phyloP scores from a whole-genome alignment of 2,329 filamentous ascomycete genomes.

The Coccinonectria pachysandricola region DNA sequence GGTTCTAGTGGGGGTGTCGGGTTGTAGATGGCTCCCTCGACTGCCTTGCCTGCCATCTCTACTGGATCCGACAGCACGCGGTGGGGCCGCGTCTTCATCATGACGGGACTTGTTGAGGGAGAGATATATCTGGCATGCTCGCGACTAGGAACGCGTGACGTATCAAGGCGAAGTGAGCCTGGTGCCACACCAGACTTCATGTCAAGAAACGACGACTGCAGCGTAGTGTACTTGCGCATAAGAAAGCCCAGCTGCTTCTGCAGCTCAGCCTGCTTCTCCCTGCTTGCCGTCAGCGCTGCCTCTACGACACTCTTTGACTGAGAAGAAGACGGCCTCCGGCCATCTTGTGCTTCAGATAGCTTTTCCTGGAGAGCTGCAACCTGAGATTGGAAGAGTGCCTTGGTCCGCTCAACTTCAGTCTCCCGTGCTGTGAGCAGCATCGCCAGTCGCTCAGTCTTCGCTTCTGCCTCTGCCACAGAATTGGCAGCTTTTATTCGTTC shows the following conservation, averaged over 20 bases:
- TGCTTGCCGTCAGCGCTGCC: constrained; percentile 37
- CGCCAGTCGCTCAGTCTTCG: constrained; percentile 46
- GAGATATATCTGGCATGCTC: constrained; percentile 28
- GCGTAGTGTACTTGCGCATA: constrained; percentile 39
- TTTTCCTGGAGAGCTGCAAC: constrained; percentile 36
- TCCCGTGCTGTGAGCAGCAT: constrained; percentile 45
- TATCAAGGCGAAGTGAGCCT: constrained; percentile 12
- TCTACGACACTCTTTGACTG: constrained; percentile 31
- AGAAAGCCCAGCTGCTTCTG: constrained; percentile 41
- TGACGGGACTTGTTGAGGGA: constrained; percentile 28
- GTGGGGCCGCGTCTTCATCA: constrained; percentile 26
- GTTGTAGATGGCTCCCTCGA: constrained; percentile 33
- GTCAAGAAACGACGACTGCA: constrained; percentile 41
- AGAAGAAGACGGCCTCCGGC: constrained; percentile 13
- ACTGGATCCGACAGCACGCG: constrained; percentile 35
- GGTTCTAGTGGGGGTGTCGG: constrained; percentile 32
- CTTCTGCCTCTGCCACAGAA: constrained; percentile 48
- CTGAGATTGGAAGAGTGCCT: constrained; percentile 36
- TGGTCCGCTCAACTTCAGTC: constrained; percentile 33
- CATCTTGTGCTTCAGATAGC: constrained; percentile 29
- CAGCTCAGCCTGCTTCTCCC: constrained; percentile 42
- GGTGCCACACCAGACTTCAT: constrained; percentile 27
- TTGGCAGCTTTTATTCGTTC: constrained; percentile 47
- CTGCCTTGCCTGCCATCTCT: too few species aligned
- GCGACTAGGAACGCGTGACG: constrained; percentile 11